phyloP scores from a whole-genome alignment of 2,329 filamentous ascomycete genomes.

The Exophiala xenobiotica region DNA sequence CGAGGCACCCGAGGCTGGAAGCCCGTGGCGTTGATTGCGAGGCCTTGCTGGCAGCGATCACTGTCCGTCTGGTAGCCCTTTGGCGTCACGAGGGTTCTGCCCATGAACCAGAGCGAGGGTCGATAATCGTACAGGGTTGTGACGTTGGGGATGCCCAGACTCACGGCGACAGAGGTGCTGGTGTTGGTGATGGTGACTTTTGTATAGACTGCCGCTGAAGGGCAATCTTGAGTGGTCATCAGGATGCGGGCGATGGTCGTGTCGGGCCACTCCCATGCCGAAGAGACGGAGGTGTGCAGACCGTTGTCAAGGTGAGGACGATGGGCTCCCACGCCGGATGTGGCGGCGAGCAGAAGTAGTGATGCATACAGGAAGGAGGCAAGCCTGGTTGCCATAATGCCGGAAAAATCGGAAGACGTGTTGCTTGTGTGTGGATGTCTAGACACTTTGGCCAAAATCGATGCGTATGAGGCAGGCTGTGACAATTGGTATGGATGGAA shows the following conservation, averaged over 20 bases:
- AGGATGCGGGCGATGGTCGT: background rate
- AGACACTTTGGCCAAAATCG: no score
- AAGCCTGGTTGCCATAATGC: background rate
- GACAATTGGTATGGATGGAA: background rate
- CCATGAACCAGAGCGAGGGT: conserved; percentile 5
- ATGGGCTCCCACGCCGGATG: background rate
- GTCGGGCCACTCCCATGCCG: conserved; percentile 6
- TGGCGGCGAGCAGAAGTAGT: background rate
- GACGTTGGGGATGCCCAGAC: conserved; percentile 3
- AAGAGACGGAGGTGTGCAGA: conserved; percentile 2
- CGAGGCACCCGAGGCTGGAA: background rate
- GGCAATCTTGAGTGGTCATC: background rate
- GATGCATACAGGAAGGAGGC: background rate
- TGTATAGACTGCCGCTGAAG: background rate
- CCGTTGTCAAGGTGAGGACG: conserved; percentile 4
- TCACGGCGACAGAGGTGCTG: background rate
- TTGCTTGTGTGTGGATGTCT: no score
- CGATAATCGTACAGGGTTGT: conserved; percentile 3
- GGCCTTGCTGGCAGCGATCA: background rate
- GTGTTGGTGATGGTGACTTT: conserved; percentile 1
- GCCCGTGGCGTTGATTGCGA: background rate
- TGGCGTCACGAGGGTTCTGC: background rate
- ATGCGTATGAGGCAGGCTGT: background rate
- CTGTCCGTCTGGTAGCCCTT: background rate
- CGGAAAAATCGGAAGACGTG: no score